Evolutionary conservation across 1,284 basidiomycete genomes (phyloP), one percentile per base, ranked within the genome.

Genomic region (Rhodotorula sp.): DNA sequence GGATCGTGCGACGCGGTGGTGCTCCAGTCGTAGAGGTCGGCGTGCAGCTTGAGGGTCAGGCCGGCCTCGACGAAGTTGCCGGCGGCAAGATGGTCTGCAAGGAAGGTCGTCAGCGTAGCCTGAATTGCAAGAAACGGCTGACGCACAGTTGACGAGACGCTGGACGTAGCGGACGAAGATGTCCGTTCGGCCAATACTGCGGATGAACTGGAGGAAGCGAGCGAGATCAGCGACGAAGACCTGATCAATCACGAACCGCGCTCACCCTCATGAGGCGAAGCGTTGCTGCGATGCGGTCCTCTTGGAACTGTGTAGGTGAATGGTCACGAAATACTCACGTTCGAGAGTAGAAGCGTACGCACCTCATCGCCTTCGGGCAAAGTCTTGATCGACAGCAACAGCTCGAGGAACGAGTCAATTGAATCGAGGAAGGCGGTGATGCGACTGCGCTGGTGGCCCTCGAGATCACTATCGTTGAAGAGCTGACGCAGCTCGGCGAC

Each of bases 51-150:
- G 69, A 98, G 83, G 0, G 94, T 95, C 44, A 96, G 83, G 4
- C 92, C 94, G 4, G 94, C 94, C 79, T 95, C 93, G 16, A 92
- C 88, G 77, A 91, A 92, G 80, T 95, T 94, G 76, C 91, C 88
- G 13, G 67, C 62, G 0, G 70, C 67, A n/a, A 53, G 31, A 52
- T 72, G 70, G 22, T 69, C 59, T 68, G 46, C 10, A 0, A 28
- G 7, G 9, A 20, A 53, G 2, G 26, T 20, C 20, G 52, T 3
- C n/a, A 0, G 93, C 82, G 77, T 93, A 91, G 84, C 92, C 89
- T 86, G 89, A 70, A 20, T 40, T 24, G 70, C 65, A 44, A 28
- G 24, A 28, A 62, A 22, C 56, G 28, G 51, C n/a, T 22, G 59
- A 28, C 64, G 68, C 44, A 72, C 51, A 79, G 86, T 78, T 91